phyloP scores from a whole-genome alignment of 164 flowering plant species.

The Chimonanthus salicifolius region DNA sequence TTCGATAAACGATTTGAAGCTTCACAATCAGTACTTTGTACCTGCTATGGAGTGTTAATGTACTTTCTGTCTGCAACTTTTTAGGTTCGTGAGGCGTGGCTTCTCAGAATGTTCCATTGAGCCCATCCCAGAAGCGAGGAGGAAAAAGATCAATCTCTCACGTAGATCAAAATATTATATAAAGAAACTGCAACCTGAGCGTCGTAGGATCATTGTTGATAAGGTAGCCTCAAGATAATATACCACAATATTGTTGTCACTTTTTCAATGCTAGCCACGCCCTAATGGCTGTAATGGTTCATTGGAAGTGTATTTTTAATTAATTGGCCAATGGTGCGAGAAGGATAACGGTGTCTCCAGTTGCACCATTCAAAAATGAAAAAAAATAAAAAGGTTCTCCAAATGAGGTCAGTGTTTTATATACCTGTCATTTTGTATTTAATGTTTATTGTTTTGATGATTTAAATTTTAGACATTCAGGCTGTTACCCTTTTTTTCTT shows the following conservation, averaged over 20 bases:
- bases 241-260: background rate
- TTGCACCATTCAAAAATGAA: no score
- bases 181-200: constrained; percentile 70
- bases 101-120: constrained; percentile 80
- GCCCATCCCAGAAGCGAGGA: constrained; percentile 64
- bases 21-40: background rate
- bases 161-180: constrained; percentile 86
- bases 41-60: background rate
- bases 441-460: background rate
- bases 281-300: background rate
- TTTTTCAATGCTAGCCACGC: background rate
- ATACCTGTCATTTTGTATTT: background rate
- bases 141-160: constrained; percentile 69
- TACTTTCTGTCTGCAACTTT: background rate
- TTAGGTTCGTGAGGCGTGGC: constrained; percentile 96
- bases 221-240: constrained; percentile 6
- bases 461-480: no score
- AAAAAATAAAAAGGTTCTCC: no score
- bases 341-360: no score
- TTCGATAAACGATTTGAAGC: background rate
- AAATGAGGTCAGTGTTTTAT: background rate
- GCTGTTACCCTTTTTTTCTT: no score
- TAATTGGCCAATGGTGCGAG: background rate
- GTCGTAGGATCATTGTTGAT: constrained; percentile 50
- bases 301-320: background rate